A percentile compares a stretch with the other conserved stretches of the same genome.
Evolutionary conservation across 495 filamentous ascomycete genomes (phyloP).

Genomic region (Podospora comata): DNA sequence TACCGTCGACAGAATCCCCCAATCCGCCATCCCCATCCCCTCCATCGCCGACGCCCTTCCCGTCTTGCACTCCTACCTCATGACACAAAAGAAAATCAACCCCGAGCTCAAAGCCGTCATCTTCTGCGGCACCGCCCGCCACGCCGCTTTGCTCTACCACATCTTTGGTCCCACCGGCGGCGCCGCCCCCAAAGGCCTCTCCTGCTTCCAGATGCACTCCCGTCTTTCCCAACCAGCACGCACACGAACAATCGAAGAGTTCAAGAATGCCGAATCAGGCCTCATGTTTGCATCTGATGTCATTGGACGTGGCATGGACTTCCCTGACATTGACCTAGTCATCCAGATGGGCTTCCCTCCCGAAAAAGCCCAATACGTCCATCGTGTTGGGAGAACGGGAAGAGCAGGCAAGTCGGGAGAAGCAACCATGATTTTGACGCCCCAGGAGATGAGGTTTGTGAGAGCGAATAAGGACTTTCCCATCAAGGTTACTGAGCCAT

Average conservation of each 20-base stretch:
- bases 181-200: conserved; percentile 82
- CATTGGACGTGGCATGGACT: conserved; percentile 83
- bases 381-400: conserved; percentile 89
- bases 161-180: conserved; percentile 65
- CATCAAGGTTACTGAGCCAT: conserved; percentile 24
- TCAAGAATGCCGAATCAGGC: conserved; percentile 78
- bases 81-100: conserved; percentile 87
- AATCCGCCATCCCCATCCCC: conserved; percentile 67
- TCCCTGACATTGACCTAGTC: conserved; percentile 71
- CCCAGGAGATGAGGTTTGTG: conserved; percentile 71
- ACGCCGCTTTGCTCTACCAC: conserved; percentile 83
- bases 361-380: conserved; percentile 76
- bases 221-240: conserved; percentile 68
- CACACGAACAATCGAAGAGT: conserved; percentile 72
- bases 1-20: conserved; percentile 74
- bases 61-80: conserved; percentile 74
- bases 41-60: conserved; percentile 88
- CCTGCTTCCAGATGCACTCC: conserved; percentile 71
- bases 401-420: conserved; percentile 74
- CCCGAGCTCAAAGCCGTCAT: conserved; percentile 73
- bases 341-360: conserved; percentile 87
- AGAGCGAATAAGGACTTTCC: conserved; percentile 28
- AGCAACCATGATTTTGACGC: conserved; percentile 79
- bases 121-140: conserved; percentile 97
- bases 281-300: conserved; percentile 87